phyloP scores from a whole-genome alignment of 306 rosid species.

The Corylus americana region DNA sequence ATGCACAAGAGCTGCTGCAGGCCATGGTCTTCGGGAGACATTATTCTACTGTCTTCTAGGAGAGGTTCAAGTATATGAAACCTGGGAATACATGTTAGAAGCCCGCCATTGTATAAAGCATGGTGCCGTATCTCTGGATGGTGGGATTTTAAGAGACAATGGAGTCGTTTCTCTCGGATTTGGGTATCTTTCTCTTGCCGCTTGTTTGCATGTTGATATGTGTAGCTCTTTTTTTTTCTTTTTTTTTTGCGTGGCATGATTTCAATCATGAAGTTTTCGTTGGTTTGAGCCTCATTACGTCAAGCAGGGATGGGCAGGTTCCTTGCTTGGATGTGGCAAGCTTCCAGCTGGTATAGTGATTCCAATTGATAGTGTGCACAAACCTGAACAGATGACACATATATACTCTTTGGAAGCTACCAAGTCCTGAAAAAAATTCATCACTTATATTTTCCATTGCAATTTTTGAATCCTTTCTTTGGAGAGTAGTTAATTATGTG shows the following conservation, averaged over 20 bases:
- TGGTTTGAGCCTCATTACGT: background rate
- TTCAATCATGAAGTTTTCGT: background rate
- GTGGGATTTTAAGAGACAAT: constrained; percentile 53
- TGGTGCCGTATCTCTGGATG: constrained; percentile 72
- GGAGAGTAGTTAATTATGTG: background rate
- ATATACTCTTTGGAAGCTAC: background rate
- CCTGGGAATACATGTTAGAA: constrained; percentile 49
- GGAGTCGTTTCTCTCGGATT: constrained; percentile 49
- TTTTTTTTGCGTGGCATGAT: background rate
- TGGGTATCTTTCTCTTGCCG: constrained; percentile 33
- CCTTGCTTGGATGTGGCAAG: background rate
- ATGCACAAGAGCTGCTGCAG: constrained; percentile 35
- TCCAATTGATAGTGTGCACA: background rate
- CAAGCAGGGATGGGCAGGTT: background rate
- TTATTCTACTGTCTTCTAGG: constrained; percentile 51
- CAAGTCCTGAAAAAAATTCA: background rate
- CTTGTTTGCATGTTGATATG: background rate
- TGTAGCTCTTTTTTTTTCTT: background rate
- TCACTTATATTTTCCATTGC: background rate
- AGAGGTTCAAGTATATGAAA: constrained; percentile 58
- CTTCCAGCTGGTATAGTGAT: background rate
- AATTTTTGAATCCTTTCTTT: background rate
- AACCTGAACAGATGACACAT: background rate
- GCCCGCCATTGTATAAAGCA: constrained; percentile 48
- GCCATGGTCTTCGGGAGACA: constrained; percentile 63